Conservation (phyloP, 2,329 filamentous ascomycete genomes). For the Pseudogymnoascus sp. region DNA sequence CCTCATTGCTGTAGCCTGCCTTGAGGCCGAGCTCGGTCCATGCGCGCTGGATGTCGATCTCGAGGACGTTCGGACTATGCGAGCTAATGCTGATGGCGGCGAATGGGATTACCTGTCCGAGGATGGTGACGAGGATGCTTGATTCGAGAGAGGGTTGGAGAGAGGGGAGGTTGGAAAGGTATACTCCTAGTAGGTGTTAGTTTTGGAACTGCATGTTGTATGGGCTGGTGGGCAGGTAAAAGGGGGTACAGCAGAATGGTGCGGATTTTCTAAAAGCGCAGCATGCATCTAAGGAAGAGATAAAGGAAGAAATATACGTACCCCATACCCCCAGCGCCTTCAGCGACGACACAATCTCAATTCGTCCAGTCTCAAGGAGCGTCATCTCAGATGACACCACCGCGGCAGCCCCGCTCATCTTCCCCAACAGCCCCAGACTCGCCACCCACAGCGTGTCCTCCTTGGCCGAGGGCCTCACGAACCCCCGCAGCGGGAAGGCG, state of each 20-base stretch:
- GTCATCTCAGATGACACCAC: conserved; percentile 55
- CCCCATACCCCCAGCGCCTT: conserved; percentile 74
- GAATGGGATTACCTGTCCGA: conserved; percentile 58
- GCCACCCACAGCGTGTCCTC: conserved; percentile 45
- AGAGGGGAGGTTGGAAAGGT: conserved; percentile 59
- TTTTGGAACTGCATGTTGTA: background rate
- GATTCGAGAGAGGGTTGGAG: conserved; percentile 44
- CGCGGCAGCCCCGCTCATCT: conserved; percentile 84
- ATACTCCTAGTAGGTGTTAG: conserved; percentile 49
- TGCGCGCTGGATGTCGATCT: conserved; percentile 67
- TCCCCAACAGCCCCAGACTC: conserved; percentile 68
- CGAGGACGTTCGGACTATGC: conserved; percentile 51
- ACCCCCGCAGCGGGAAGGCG: conserved; percentile 56
- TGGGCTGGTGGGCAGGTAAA: background rate
- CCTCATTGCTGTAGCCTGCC: conserved; percentile 72
- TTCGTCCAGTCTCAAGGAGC: conserved; percentile 47
- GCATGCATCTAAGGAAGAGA: background rate
- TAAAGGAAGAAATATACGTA: conserved; percentile 28
- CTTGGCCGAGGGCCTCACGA: conserved; percentile 33
- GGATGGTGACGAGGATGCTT: conserved; percentile 67
- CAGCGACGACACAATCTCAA: conserved; percentile 58
- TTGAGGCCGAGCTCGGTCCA: conserved; percentile 67
- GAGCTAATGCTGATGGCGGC: conserved; percentile 53
- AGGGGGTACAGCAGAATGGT: background rate
- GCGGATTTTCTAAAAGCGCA: background rate